Evolutionary conservation across 2,329 filamentous ascomycete genomes (phyloP).

Genomic region (Podosphaera aphanis): DNA sequence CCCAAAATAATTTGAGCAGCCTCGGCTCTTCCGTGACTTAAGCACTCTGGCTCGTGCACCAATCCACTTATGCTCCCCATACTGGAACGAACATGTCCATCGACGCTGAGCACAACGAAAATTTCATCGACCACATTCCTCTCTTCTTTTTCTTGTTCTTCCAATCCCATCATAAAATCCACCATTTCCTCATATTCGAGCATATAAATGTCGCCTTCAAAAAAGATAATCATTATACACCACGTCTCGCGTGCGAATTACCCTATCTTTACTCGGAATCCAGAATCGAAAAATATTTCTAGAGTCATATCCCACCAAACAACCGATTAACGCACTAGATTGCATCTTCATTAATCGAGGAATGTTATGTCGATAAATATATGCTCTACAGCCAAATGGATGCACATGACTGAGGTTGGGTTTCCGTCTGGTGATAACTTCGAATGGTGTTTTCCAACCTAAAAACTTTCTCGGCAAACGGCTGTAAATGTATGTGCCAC

Average conservation of each 20-base stretch:
- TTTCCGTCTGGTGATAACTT: neutral
- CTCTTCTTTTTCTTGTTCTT: too few species aligned
- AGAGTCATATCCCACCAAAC: neutral
- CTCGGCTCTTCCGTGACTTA: too few species aligned
- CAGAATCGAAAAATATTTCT: neutral
- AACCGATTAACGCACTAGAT: neutral
- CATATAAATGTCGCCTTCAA: neutral
- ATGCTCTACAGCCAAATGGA: neutral
- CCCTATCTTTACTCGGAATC: neutral
- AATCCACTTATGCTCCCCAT: too few species aligned
- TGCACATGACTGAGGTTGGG: neutral
- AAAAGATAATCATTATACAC: neutral
- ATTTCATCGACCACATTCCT: too few species aligned
- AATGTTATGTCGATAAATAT: neutral
- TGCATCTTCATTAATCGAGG: neutral
- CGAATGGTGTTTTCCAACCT: neutral
- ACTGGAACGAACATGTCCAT: too few species aligned
- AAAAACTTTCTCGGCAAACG: neutral
- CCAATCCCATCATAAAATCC: neutral
- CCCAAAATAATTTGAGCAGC: too few species aligned
- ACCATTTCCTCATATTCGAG: neutral
- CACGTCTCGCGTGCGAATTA: neutral
- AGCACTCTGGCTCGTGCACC: too few species aligned
- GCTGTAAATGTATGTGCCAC: conserved; percentile 2
- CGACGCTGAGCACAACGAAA: too few species aligned